Percentiles rank a stretch among this genome's conserved stretches.
Evolutionary conservation across 2,329 filamentous ascomycete genomes (phyloP).

Genomic region (Ascochyta pisi): DNA sequence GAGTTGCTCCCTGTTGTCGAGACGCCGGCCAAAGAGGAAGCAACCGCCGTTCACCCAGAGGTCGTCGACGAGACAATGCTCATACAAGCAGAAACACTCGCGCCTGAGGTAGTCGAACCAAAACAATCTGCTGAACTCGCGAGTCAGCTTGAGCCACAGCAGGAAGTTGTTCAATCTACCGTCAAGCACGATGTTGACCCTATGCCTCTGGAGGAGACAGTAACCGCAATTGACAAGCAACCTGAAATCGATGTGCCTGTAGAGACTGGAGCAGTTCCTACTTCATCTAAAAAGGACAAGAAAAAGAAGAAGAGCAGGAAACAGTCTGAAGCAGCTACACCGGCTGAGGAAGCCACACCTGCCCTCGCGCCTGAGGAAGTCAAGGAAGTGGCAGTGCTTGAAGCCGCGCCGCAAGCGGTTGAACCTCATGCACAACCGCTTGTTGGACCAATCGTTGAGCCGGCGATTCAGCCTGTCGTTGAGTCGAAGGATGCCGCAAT

Average conservation of each 20-base stretch:
- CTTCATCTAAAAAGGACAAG: constrained; percentile 18
- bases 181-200: neutral
- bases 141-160: constrained; percentile 8
- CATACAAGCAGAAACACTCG: neutral
- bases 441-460: neutral
- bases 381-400: neutral
- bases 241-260: neutral
- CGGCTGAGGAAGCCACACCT: neutral
- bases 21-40: neutral
- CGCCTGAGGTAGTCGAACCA: neutral
- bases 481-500: neutral
- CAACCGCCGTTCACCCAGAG: neutral
- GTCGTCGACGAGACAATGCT: neutral
- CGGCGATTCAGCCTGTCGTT: neutral
- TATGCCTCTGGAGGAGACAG: neutral
- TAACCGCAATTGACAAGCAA: neutral
- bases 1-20: constrained; percentile 4
- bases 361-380: neutral
- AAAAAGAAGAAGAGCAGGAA: constrained; percentile 33
- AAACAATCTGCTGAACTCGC: constrained; percentile 8
- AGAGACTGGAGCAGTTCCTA: neutral
- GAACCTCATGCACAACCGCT: neutral
- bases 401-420: too few species aligned
- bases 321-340: constrained; percentile 16
- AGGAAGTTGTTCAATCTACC: neutral